Evolutionary conservation across 225 moss, liverwort and hornwort genomes (phyloP).

Genomic region (Sphagnum tenellum): DNA sequence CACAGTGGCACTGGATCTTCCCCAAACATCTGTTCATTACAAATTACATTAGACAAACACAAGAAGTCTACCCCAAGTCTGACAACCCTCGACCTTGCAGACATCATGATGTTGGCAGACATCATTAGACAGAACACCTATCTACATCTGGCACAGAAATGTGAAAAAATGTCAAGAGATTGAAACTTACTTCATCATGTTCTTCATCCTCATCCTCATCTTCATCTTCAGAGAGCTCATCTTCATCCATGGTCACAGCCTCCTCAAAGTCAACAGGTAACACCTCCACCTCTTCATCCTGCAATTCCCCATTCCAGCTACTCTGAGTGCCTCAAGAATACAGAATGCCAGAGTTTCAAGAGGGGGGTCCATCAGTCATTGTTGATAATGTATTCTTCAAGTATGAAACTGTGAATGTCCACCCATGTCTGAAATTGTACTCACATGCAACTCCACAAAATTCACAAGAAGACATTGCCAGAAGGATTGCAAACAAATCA

Average conservation of each 20-base stretch:
- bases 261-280: conserved; percentile 86
- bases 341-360: too few species aligned
- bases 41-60: not conserved
- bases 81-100: too few species aligned
- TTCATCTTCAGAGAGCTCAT: conserved; percentile 86
- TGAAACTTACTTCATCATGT: conserved; percentile 65
- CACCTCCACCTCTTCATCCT: conserved; percentile 86
- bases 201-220: conserved; percentile 92
- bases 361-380: too few species aligned
- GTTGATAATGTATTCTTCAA: too few species aligned
- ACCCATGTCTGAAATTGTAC: too few species aligned
- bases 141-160: not conserved
- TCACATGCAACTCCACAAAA: too few species aligned
- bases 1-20: conserved; percentile 79
- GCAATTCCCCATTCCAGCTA: not conserved
- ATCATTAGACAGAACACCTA: not conserved
- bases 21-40: conserved; percentile 62
- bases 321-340: too few species aligned
- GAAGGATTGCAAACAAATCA: not conserved
- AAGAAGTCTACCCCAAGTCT: too few species aligned
- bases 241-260: conserved; percentile 88
- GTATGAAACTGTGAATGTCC: too few species aligned
- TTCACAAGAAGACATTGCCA: not conserved
- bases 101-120: too few species aligned
- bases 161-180: too few species aligned